Evolutionary conservation across 495 filamentous ascomycete species (phyloP).

Genomic region (Hypoxylon lenormandii): DNA sequence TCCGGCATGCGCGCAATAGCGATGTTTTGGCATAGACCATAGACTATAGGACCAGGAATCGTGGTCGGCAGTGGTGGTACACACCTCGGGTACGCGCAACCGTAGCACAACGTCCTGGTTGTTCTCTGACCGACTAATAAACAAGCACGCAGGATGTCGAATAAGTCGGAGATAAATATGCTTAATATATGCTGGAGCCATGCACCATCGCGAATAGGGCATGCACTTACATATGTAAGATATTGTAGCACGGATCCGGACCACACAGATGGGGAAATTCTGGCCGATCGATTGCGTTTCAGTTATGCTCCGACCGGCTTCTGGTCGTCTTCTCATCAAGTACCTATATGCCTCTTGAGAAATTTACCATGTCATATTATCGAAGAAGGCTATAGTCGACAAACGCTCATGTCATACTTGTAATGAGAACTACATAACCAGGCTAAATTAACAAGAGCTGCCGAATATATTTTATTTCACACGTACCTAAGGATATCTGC

Average conservation of each 20-base stretch:
- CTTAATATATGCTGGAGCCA: slow-evolving; percentile 10
- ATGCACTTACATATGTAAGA: slow-evolving; percentile 4
- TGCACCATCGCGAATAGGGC: slow-evolving; percentile 3
- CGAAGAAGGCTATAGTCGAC: too few species aligned
- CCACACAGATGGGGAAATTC: slow-evolving; percentile 2
- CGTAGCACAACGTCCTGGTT: neutral
- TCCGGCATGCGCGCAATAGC: neutral
- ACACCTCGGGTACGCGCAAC: slow-evolving; percentile 6
- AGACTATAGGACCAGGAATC: slow-evolving; percentile 12
- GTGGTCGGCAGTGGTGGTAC: slow-evolving; percentile 22
- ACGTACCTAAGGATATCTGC: too few species aligned
- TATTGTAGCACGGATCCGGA: slow-evolving; percentile 23
- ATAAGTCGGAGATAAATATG: slow-evolving; percentile 39
- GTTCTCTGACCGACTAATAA: neutral
- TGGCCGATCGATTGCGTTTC: neutral
- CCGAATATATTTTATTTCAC: too few species aligned
- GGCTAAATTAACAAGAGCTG: too few species aligned
- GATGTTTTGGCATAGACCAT: neutral
- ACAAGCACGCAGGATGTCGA: slow-evolving; percentile 16
- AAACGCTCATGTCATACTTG: too few species aligned
- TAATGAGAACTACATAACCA: too few species aligned
- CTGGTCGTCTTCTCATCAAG: too few species aligned
- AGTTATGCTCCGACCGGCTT: neutral
- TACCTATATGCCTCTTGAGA: too few species aligned
- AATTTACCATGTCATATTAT: too few species aligned